Base-by-base conservation (phyloP, 495 filamentous ascomycete genomes). In the Neurospora intermedia region DNA sequence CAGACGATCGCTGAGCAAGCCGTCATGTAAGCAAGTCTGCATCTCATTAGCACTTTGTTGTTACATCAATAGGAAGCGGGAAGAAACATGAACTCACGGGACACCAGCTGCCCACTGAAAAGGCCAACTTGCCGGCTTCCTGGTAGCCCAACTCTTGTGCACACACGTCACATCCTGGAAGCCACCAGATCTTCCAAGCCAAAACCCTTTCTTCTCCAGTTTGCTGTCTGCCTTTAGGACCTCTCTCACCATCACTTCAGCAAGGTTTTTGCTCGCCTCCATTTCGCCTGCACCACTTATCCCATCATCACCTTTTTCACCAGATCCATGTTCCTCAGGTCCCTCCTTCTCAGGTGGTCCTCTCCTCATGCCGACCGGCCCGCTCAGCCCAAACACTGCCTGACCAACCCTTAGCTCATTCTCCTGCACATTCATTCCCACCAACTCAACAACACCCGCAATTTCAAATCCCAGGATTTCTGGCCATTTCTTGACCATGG, bases 61-160 rank as follows among this genome's bases (percentile, higher is more conserved):
- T 48, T 4, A 48, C 45, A 48, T 48, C 9, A 48, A 48, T 48
- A 20, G 4, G n/a, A 10, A 48, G 45, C n/a, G 27, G 15, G 18
- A 20, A 13, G 40, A 59, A 31, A 31, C 27, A 31, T 31, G 27
- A 20, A 74, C 78, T 74, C 75, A 85, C 83, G 83, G 80, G 15
- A 83, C 75, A 13, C 85, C 82, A 20, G 82, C 79, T 6, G 85
- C 84, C 38, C 85, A 79, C 69, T 80, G 82, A 72, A 85, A 84
- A n/a, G 35, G 74, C 75, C 76, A 74, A 16, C 16, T 31, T 4
- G 35, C 75, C 2, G 85, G 85, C 71, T 85, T 87, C 74, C 80
- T 79, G 5, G 80, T 80, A 6, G 84, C 80, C 16, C 76, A 80
- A 16, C 79, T 69, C 71, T 81, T 78, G 4, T 81, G 79, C 18